phyloP scores from a whole-genome alignment of 805 yeast genomes.

The Metschnikowia anglica region DNA sequence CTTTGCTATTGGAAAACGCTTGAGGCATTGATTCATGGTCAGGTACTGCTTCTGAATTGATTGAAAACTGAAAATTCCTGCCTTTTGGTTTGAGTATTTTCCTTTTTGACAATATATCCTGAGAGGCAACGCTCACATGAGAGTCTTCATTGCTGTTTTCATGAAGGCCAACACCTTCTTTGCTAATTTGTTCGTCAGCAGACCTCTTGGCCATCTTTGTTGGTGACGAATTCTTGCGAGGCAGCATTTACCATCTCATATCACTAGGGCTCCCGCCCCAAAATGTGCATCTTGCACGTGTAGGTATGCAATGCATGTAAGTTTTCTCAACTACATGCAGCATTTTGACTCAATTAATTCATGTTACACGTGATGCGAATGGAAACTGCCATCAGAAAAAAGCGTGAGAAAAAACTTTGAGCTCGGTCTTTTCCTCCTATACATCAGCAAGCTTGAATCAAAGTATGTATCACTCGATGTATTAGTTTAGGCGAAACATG shows the following conservation, averaged over 20 bases:
- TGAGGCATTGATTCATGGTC: neutral
- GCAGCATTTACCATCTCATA: neutral
- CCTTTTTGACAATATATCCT: slow-evolving; percentile 62
- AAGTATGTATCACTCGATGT: slow-evolving; percentile 24
- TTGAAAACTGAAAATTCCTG: slow-evolving; percentile 9
- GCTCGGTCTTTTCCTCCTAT: slow-evolving; percentile 17
- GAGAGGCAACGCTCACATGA: slow-evolving; percentile 41
- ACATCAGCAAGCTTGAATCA: slow-evolving; percentile 29
- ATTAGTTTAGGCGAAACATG: neutral
- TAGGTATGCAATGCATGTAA: neutral
- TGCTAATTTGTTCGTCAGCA: slow-evolving; percentile 63
- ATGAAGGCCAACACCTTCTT: slow-evolving; percentile 37
- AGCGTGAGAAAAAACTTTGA: slow-evolving; percentile 12
- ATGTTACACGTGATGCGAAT: slow-evolving; percentile 13
- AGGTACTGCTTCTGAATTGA: slow-evolving; percentile 2
- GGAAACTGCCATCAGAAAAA: slow-evolving; percentile 14
- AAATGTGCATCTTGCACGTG: slow-evolving; percentile 1
- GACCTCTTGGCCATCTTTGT: slow-evolving; percentile 61
- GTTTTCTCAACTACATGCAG: neutral
- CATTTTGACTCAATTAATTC: neutral
- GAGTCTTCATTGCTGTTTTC: slow-evolving; percentile 37
- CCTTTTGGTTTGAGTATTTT: slow-evolving; percentile 63
- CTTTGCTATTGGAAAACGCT: slow-evolving; percentile 27
- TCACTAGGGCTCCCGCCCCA: slow-evolving; percentile 20
- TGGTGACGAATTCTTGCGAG: neutral